These are phyloP conservation scores for Kurtzmaniella cleridarum DNA, from an alignment of 805 yeast genomes.

Conservation along the genomic window DNA sequence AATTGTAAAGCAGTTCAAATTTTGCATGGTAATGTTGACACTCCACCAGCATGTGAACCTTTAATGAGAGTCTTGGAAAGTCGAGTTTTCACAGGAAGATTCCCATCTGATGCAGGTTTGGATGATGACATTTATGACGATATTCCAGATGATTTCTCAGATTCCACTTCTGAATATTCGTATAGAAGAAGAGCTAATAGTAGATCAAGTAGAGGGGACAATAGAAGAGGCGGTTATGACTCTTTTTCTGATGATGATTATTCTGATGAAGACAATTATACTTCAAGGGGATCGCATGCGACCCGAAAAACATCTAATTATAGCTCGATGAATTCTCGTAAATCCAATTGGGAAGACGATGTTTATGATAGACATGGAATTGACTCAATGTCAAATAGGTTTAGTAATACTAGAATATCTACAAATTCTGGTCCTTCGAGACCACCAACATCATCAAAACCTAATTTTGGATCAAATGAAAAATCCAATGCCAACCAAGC, in stretches of 20 bases:
- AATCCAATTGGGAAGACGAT: slow-evolving; percentile 81
- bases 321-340: slow-evolving; percentile 16
- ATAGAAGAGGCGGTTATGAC: slow-evolving; percentile 25
- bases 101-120: slow-evolving; percentile 42
- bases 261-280: slow-evolving; percentile 33
- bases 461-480: slow-evolving; percentile 32
- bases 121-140: slow-evolving; percentile 65
- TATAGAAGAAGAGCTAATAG: slow-evolving; percentile 16
- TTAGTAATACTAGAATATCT: slow-evolving; percentile 26
- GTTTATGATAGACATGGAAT: slow-evolving; percentile 57
- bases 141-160: slow-evolving; percentile 63
- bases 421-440: slow-evolving; percentile 24
- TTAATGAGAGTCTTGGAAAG: slow-evolving; percentile 82
- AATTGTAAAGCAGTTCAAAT: slow-evolving; percentile 84
- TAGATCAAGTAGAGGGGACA: slow-evolving; percentile 10
- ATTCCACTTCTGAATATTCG: slow-evolving; percentile 43
- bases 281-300: slow-evolving; percentile 11
- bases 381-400: slow-evolving; percentile 29
- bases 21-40: slow-evolving; percentile 79
- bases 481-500: slow-evolving; percentile 63
- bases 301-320: slow-evolving; percentile 13
- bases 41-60: slow-evolving; percentile 88
- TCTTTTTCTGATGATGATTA: slow-evolving; percentile 33
- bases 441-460: slow-evolving; percentile 34
- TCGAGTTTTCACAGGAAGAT: slow-evolving; percentile 66